Base-by-base conservation (phyloP, 495 filamentous ascomycete genomes). In the Penicillium canescens region DNA sequence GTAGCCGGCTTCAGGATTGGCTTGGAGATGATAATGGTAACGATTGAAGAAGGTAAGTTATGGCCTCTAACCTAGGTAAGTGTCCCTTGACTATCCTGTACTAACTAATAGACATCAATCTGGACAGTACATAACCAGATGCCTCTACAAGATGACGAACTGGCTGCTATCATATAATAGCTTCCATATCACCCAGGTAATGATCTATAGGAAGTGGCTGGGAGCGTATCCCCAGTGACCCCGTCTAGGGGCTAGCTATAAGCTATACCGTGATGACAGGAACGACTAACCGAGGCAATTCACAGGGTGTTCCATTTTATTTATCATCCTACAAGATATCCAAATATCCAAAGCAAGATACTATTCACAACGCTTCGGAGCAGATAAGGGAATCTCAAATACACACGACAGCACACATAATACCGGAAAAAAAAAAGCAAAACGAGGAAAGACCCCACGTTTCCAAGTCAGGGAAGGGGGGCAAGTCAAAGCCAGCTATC, bases 321-420 rank as follows among this genome's bases (percentile, higher is more conserved):
- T 24, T 31, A 31, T 9, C 2, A 31, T 7, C 28, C 28, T 31
- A 31, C 28, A 31, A 31, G 6, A 46, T 9, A 12, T 35, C 42
- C 42, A 44, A 44, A 12, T 11, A 50, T 37, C 44, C 12, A 52
- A 41, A 42, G 40, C 24, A 41, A 43, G 46, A 51, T 57, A 40
- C 33, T 57, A 60, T 65, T 60, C 58, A 59, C 53, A 59, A 16
- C 36, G 50, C 55, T 59, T 31, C 52, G 52, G 28, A 54, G 55
- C 35, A 50, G 44, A 49, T 52, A 46, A 60, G 64, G 62, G 61
- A 67, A 67, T 67, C 61, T 65, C 58, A 65, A 56, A 46, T 61
- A 67, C 48, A 58, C 37, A 46, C 47, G 47, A 50, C 42, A 46
- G 38, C 18, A 18, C 18, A 18, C 18, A 57, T 26, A 49, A 41